Conservation (phyloP, 2,329 filamentous ascomycete species). For the Cladosporium sp. region DNA sequence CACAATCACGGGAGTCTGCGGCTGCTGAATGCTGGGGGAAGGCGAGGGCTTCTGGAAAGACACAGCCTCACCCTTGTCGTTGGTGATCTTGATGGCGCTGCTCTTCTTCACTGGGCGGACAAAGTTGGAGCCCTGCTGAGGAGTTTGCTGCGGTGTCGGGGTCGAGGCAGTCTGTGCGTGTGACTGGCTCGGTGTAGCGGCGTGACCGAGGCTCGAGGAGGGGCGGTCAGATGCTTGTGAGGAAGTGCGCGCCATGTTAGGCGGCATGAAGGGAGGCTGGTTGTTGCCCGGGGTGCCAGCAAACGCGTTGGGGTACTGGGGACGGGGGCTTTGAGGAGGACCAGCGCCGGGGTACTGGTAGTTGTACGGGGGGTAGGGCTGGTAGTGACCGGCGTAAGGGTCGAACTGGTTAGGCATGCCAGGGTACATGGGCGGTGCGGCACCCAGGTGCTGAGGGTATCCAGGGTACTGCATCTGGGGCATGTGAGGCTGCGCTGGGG, state of each 20-base stretch:
- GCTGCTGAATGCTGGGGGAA: constrained; percentile 49
- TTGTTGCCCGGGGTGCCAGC: constrained; percentile 39
- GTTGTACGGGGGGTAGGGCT: constrained; percentile 38
- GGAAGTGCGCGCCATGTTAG: constrained; percentile 72
- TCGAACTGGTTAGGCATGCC: constrained; percentile 35
- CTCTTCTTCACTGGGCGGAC: constrained; percentile 62
- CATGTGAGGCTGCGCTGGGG: constrained; percentile 61
- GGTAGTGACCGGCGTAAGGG: constrained; percentile 38
- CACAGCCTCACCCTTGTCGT: constrained; percentile 70
- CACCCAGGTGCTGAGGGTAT: constrained; percentile 46
- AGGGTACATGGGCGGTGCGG: neutral
- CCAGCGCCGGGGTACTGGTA: constrained; percentile 45
- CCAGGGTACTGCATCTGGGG: constrained; percentile 57
- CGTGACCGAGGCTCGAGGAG: constrained; percentile 54
- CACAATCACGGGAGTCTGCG: constrained; percentile 58
- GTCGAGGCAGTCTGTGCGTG: constrained; percentile 44
- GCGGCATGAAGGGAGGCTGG: constrained; percentile 52
- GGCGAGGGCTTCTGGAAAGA: constrained; percentile 54
- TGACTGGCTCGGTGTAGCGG: constrained; percentile 33
- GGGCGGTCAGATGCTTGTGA: constrained; percentile 68
- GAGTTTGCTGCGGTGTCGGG: constrained; percentile 51
- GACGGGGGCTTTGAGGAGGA: constrained; percentile 40
- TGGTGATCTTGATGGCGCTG: constrained; percentile 77
- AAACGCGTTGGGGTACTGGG: constrained; percentile 43
- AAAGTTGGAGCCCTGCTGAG: constrained; percentile 56